Percentiles rank a stretch among this genome's conserved stretches.
Conservation (phyloP, 139 green algal species). For the Chlamydomonas sphaeroides region DNA sequence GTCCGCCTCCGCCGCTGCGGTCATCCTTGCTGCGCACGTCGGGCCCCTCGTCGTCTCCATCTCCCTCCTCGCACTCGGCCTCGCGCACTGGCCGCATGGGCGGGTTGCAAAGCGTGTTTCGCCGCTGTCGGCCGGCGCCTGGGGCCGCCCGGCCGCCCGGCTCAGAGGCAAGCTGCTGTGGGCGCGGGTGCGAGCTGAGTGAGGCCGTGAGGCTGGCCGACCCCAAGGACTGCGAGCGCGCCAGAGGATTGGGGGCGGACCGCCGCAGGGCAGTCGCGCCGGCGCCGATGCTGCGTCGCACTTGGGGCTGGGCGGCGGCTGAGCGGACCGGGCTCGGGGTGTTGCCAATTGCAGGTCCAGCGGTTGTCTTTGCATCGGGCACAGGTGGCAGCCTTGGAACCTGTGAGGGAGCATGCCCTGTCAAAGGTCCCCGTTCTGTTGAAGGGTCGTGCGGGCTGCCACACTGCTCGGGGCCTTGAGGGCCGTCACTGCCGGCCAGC, state of each 20-base stretch:
- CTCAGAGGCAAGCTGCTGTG: too few species aligned
- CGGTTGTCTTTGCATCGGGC: not conserved
- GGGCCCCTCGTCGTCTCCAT: not conserved
- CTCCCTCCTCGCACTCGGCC: not conserved
- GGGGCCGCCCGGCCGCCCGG: too few species aligned
- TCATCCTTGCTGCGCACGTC: not conserved
- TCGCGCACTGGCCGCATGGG: not conserved
- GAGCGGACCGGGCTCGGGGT: too few species aligned
- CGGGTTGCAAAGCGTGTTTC: not conserved
- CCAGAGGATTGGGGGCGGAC: not conserved
- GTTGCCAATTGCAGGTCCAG: too few species aligned
- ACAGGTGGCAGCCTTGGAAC: slow-evolving; percentile 17
- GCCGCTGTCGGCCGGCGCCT: not conserved
- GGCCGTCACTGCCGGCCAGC: not conserved
- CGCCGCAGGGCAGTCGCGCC: too few species aligned
- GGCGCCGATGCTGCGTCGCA: too few species aligned
- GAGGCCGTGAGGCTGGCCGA: not conserved
- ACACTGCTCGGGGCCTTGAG: not conserved
- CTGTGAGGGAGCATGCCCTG: too few species aligned
- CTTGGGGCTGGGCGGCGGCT: too few species aligned
- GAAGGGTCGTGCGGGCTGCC: slow-evolving; percentile 1
- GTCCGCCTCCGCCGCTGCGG: too few species aligned
- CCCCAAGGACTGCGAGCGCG: not conserved
- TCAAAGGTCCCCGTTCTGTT: too few species aligned
- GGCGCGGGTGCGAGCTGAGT: not conserved